Conservation (phyloP, 208 protist genomes). For the Vickermania ingenoplastis region DNA sequence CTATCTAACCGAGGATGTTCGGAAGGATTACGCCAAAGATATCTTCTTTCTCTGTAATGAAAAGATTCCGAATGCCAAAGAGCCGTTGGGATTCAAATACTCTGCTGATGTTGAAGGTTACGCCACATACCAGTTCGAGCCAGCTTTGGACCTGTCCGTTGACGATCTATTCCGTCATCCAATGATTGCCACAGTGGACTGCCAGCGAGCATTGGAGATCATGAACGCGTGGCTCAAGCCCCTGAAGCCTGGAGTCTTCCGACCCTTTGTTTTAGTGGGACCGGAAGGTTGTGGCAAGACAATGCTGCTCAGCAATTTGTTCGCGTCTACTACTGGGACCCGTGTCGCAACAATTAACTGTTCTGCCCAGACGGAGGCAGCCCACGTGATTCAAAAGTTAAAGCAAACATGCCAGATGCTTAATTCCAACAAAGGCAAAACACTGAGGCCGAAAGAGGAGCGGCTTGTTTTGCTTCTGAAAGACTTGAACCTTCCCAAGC, state of each 20-base stretch:
- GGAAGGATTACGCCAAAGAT: constrained; percentile 84
- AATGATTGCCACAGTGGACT: constrained; percentile 92
- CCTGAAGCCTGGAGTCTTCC: constrained; percentile 53
- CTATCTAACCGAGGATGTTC: constrained; percentile 74
- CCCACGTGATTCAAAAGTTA: constrained; percentile 95
- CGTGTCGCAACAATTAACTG: constrained; percentile 92
- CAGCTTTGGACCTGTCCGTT: constrained; percentile 49
- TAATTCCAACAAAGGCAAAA: constrained; percentile 89
- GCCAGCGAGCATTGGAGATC: constrained; percentile 86
- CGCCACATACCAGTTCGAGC: constrained; percentile 67
- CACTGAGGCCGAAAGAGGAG: constrained; percentile 94
- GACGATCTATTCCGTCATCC: constrained; percentile 80
- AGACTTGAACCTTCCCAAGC: constrained; percentile 96
- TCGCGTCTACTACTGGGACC: constrained; percentile 51
- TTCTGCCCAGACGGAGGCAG: constrained; percentile 91
- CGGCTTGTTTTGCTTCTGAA: constrained; percentile 94
- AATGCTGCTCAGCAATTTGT: constrained; percentile 89
- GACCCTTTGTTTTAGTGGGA: constrained; percentile 95
- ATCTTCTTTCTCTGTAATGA: constrained; percentile 85
- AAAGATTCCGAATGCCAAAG: constrained; percentile 64
- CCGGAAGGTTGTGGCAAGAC: constrained; percentile 96
- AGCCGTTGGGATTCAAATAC: constrained; percentile 86
- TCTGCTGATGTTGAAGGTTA: constrained; percentile 54
- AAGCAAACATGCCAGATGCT: constrained; percentile 90
- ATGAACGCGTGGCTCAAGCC: constrained; percentile 90